phyloP scores from a whole-genome alignment of 2,329 filamentous ascomycete species.

The Alternaria tenuissima region DNA sequence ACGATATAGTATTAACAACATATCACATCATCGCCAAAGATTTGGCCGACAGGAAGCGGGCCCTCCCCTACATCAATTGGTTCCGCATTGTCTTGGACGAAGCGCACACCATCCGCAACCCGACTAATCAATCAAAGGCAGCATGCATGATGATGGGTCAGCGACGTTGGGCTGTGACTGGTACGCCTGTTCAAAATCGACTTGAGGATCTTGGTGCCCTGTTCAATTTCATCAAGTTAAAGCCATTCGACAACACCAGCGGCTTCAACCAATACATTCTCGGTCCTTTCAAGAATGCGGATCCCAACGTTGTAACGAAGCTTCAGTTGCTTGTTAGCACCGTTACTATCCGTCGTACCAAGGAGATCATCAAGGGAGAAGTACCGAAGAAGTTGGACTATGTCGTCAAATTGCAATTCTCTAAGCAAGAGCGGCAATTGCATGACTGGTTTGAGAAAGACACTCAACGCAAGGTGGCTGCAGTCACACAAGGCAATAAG shows the following conservation, averaged over 20 bases:
- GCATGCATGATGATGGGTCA: slow-evolving; percentile 81
- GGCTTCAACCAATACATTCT: slow-evolving; percentile 84
- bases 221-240: slow-evolving; percentile 82
- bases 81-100: slow-evolving; percentile 95
- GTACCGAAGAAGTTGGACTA: slow-evolving; percentile 74
- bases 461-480: slow-evolving; percentile 79
- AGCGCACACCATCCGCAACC: slow-evolving; percentile 92
- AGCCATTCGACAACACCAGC: slow-evolving; percentile 80
- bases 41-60: slow-evolving; percentile 66
- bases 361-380: slow-evolving; percentile 75
- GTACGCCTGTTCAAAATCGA: slow-evolving; percentile 93
- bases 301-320: slow-evolving; percentile 83
- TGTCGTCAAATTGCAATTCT: slow-evolving; percentile 78
- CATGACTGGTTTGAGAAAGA: slow-evolving; percentile 88
- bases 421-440: slow-evolving; percentile 74
- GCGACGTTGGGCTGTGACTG: slow-evolving; percentile 95
- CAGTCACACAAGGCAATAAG: slow-evolving; percentile 71
- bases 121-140: slow-evolving; percentile 83
- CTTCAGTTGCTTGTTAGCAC: slow-evolving; percentile 90
- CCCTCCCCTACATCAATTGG: slow-evolving; percentile 83
- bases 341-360: slow-evolving; percentile 89
- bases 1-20: slow-evolving; percentile 89
- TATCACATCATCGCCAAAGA: slow-evolving; percentile 90
- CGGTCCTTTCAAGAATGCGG: slow-evolving; percentile 84
- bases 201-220: slow-evolving; percentile 85